These are phyloP conservation scores for Gynochthodes officinalis DNA, from an alignment of 257 asterid genomes.

Conservation along the genomic window DNA sequence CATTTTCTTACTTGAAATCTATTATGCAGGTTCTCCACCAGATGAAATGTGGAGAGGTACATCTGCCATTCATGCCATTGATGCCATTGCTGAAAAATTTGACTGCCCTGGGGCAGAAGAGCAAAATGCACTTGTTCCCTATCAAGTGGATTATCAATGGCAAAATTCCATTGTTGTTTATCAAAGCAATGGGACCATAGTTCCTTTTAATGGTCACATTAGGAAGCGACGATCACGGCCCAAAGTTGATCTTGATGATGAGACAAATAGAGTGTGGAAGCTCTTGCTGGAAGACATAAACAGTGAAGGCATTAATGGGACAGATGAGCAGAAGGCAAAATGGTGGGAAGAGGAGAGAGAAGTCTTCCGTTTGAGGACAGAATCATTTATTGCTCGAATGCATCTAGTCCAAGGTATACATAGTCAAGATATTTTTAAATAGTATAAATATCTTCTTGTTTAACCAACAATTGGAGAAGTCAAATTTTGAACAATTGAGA, in stretches of 20 bases:
- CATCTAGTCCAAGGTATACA: slow-evolving; percentile 52
- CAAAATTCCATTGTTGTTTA: slow-evolving; percentile 66
- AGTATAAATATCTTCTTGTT: background rate
- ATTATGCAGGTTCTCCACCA: slow-evolving; percentile 54
- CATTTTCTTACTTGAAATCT: slow-evolving; percentile 3
- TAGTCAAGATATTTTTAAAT: slow-evolving; percentile 8
- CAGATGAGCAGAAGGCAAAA: slow-evolving; percentile 42
- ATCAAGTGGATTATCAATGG: slow-evolving; percentile 33
- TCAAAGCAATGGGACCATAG: slow-evolving; percentile 58
- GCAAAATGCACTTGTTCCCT: slow-evolving; percentile 31
- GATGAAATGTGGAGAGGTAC: slow-evolving; percentile 48
- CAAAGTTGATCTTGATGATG: slow-evolving; percentile 52
- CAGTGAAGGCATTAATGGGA: slow-evolving; percentile 51
- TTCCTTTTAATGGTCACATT: slow-evolving; percentile 47
- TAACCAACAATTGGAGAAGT: background rate
- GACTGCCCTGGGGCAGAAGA: slow-evolving; percentile 50
- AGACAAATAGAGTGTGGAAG: slow-evolving; percentile 52
- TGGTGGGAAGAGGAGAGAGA: slow-evolving; percentile 56
- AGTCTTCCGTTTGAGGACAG: slow-evolving; percentile 48
- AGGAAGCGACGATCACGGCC: slow-evolving; percentile 65
- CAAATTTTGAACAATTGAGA: too few relatives aligned
- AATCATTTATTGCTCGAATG: slow-evolving; percentile 57
- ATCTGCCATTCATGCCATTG: slow-evolving; percentile 47
- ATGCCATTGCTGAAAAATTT: slow-evolving; percentile 51
- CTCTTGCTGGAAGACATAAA: slow-evolving; percentile 50